Percentiles rank a stretch among this genome's conserved stretches.
phyloP scores from a whole-genome alignment of 495 filamentous ascomycete species.

The Xylaria cubensis region DNA sequence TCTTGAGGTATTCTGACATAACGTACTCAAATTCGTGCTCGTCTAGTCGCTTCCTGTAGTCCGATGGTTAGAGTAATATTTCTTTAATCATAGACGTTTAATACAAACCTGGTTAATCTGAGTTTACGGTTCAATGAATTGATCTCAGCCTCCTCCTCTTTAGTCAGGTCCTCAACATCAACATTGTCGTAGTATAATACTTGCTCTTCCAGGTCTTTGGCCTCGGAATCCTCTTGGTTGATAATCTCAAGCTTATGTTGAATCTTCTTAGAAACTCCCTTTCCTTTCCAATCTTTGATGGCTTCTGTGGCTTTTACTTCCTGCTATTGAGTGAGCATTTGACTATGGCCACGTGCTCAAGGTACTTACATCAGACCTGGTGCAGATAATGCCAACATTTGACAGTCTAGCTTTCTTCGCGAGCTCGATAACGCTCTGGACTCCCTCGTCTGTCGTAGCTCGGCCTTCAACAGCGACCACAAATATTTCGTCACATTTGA shows the following conservation, averaged over 20 bases:
- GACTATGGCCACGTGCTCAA: background rate
- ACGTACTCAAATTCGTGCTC: constrained; percentile 19
- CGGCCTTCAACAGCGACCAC: constrained; percentile 42
- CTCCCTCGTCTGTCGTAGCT: constrained; percentile 42
- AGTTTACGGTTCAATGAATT: background rate
- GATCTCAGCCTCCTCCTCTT: background rate
- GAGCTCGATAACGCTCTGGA: constrained; percentile 43
- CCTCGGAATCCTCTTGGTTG: background rate
- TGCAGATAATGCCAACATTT: constrained; percentile 50
- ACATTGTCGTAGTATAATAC: background rate
- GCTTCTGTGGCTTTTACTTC: constrained; percentile 40
- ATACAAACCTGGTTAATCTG: background rate
- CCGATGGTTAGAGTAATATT: background rate
- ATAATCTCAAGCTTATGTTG: background rate
- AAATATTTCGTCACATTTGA: constrained; percentile 49
- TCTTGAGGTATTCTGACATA: background rate
- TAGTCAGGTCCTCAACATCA: background rate
- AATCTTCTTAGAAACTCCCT: background rate
- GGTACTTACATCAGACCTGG: constrained; percentile 45
- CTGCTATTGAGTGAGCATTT: constrained; percentile 25
- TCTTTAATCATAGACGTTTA: too few species aligned
- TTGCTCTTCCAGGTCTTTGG: background rate
- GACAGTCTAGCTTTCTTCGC: constrained; percentile 40
- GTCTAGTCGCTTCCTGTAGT: background rate
- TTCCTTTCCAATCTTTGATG: constrained; percentile 27